Base-by-base conservation (phyloP, 2,329 filamentous ascomycete species). In the Aspergillus fijiensis region DNA sequence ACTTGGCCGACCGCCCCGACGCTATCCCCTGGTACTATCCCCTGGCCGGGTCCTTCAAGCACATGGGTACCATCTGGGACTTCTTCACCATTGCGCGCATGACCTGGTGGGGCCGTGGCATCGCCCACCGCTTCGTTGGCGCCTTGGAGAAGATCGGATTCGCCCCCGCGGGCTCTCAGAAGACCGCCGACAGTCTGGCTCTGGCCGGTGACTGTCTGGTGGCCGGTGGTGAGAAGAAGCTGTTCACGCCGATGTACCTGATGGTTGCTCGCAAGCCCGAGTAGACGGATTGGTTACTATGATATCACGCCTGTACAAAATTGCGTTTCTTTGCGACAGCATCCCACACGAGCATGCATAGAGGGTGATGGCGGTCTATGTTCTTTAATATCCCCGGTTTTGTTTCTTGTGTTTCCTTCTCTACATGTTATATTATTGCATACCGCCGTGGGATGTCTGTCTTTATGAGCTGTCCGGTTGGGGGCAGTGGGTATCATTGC, bases 201-300 rank as follows among this genome's bases (percentile, higher is more conserved):
- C 72, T 87, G 60, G 93, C 91, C 33, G 92, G 86, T 11, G 93
- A 97, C 77, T 90, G 87, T 70, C 82, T 98, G 55, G 93, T 96
- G 23, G 91, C 90, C 51, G 94, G 94, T 77, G 94, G 88, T 39
- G 86, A 87, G 76, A 84, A 93, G 81, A 90, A 96, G 77, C 85
- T 98, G n/a, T 98, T 98, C 80, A 98, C 94, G 1, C 94, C 94
- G 59, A 98, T 98, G 94, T 97, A 96, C 80, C 82, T 98, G 73
- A 97, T 97, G 91, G 86, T 97, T 61, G 94, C 87, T 62, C 87
- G 91, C 79, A 97, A 97, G 84, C 92, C 94, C 48, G 72, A 77
- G 72, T 76, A 74, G 72, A 62, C 33, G 27, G 35, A 29, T 48
- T 12, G 29, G 29, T 35, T 60, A 50, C 52, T 51, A 45, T 55